Conservation (phyloP, 2,329 filamentous ascomycete species). For the Acarospora socialis region DNA sequence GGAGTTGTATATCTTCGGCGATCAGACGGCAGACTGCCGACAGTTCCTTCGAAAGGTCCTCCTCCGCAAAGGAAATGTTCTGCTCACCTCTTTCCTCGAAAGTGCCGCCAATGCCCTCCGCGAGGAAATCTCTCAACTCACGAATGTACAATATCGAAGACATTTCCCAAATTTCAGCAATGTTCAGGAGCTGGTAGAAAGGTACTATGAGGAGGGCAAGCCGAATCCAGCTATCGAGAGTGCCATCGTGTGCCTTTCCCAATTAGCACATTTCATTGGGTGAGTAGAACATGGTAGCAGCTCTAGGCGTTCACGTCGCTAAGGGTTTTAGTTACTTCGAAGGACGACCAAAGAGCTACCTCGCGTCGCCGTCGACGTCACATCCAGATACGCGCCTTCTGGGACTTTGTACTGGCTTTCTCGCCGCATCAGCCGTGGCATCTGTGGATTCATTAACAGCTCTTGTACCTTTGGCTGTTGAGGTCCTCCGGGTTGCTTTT, state of each 20-base stretch:
- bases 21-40: slow-evolving; percentile 4
- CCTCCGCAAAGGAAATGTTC: not conserved
- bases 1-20: slow-evolving; percentile 9
- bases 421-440: slow-evolving; percentile 54
- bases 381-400: not conserved
- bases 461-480: slow-evolving; percentile 47
- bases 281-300: slow-evolving; percentile 1
- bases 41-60: slow-evolving; percentile 1
- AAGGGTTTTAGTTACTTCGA: not conserved
- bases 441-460: slow-evolving; percentile 48
- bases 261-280: slow-evolving; percentile 15
- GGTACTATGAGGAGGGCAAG: not conserved
- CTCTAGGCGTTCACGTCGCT: not conserved
- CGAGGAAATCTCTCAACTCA: slow-evolving; percentile 9
- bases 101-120: slow-evolving; percentile 6
- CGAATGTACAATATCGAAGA: slow-evolving; percentile 4
- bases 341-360: not conserved
- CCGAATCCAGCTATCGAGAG: slow-evolving; percentile 7
- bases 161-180: slow-evolving; percentile 8
- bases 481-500: slow-evolving; percentile 53
- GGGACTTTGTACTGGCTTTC: slow-evolving; percentile 54
- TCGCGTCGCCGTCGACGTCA: not conserved
- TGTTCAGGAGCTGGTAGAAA: slow-evolving; percentile 10
- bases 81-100: slow-evolving; percentile 1
- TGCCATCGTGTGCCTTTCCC: slow-evolving; percentile 9